A percentile compares a stretch with the other conserved stretches of the same genome.
Evolutionary conservation across 495 filamentous ascomycete genomes (phyloP).

Genomic region (Extremus antarcticus): DNA sequence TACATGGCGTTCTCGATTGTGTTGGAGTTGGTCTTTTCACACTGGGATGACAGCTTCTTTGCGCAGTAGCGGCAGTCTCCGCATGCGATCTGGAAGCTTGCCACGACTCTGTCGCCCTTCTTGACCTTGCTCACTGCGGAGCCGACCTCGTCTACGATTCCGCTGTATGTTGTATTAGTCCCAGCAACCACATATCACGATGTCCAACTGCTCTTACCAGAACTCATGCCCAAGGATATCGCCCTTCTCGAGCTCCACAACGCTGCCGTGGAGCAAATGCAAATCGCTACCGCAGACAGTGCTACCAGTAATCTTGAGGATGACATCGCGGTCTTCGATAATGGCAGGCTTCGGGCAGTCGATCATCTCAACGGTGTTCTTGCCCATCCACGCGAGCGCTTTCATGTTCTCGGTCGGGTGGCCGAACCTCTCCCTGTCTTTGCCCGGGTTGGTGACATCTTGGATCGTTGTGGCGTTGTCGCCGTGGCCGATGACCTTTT

Average conservation of each 20-base stretch:
- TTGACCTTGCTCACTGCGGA: conserved; percentile 46
- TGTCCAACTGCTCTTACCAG: too few species aligned
- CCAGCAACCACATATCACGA: too few species aligned
- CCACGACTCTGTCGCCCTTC: conserved; percentile 69
- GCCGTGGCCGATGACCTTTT: conserved; percentile 56
- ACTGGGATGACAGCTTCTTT: conserved; percentile 62
- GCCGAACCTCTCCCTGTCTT: conserved; percentile 34
- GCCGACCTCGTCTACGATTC: conserved; percentile 64
- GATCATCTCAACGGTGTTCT: conserved; percentile 52
- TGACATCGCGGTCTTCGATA: conserved; percentile 64
- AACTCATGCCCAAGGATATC: conserved; percentile 90
- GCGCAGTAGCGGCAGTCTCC: conserved; percentile 67
- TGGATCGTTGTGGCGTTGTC: conserved; percentile 45
- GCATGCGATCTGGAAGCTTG: conserved; percentile 77
- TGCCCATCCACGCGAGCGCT: conserved; percentile 61
- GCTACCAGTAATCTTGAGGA: conserved; percentile 72
- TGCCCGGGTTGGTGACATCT: conserved; percentile 40
- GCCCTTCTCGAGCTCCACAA: conserved; percentile 66
- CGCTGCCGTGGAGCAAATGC: conserved; percentile 61
- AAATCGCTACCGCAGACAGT: conserved; percentile 84
- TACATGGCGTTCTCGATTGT: conserved; percentile 59
- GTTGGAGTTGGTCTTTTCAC: conserved; percentile 68
- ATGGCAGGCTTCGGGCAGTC: conserved; percentile 59
- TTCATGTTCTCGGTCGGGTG: conserved; percentile 52
- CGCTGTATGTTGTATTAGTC: too few species aligned